A percentile compares a stretch with the other conserved stretches of the same genome.
phyloP scores from a whole-genome alignment of 768 basidiomycete genomes.

The Trametes villosa region DNA sequence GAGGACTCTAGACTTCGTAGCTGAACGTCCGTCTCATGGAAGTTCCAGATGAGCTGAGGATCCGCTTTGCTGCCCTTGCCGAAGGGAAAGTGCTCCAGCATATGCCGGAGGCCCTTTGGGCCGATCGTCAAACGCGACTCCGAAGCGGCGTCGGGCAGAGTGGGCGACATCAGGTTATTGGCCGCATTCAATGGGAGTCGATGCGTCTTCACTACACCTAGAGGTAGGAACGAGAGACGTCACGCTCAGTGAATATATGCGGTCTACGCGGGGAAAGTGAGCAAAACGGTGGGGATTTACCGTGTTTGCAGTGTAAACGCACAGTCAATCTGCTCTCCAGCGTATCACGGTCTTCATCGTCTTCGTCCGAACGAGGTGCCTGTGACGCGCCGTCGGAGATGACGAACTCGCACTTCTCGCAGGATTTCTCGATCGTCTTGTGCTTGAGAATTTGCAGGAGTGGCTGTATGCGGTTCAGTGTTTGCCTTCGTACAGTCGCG shows the following conservation, averaged over 20 bases:
- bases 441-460: constrained; percentile 77
- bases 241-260: constrained; percentile 17
- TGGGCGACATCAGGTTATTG: constrained; percentile 64
- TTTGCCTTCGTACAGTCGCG: not conserved
- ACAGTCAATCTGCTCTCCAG: constrained; percentile 75
- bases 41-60: constrained; percentile 83
- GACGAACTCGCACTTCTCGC: constrained; percentile 76
- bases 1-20: constrained; percentile 72
- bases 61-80: constrained; percentile 67
- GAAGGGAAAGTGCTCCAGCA: constrained; percentile 81
- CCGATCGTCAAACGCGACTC: constrained; percentile 75
- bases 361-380: constrained; percentile 13
- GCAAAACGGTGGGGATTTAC: constrained; percentile 42
- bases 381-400: constrained; percentile 56
- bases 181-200: constrained; percentile 64
- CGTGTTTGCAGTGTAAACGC: constrained; percentile 82
- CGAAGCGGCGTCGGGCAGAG: constrained; percentile 56
- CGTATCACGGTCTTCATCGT: constrained; percentile 55
- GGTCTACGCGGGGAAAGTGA: not conserved
- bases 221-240: not conserved
- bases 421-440: constrained; percentile 72
- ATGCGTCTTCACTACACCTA: constrained; percentile 85
- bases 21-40: constrained; percentile 66
- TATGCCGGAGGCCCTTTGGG: constrained; percentile 71
- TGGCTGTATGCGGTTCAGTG: constrained; percentile 42